Evolutionary conservation across 768 basidiomycete genomes (phyloP).

Genomic region (Amanita molliuscula): DNA sequence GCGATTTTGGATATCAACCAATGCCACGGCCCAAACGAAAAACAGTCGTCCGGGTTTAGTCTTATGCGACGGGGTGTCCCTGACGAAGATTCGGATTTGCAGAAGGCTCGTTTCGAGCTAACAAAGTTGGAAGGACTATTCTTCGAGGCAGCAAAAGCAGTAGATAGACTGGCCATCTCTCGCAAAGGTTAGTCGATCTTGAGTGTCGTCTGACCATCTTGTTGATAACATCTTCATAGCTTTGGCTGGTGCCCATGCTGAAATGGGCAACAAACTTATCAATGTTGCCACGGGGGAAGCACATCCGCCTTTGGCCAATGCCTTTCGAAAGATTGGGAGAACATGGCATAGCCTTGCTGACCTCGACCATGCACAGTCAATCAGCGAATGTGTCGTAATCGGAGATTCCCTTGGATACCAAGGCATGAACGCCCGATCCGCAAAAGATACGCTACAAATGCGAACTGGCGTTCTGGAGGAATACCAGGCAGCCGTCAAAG

Average conservation of each 20-base stretch:
- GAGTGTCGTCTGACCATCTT: background rate
- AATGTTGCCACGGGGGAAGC: conserved; percentile 85
- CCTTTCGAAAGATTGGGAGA: conserved; percentile 78
- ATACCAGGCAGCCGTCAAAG: conserved; percentile 87
- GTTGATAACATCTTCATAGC: conserved; percentile 30
- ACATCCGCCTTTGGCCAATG: conserved; percentile 75
- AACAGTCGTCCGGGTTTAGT: conserved; percentile 60
- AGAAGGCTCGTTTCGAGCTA: conserved; percentile 82
- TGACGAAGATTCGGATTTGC: conserved; percentile 91
- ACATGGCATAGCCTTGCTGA: conserved; percentile 83
- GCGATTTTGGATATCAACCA: conserved; percentile 93
- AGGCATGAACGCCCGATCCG: conserved; percentile 92
- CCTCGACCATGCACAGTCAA: conserved; percentile 82
- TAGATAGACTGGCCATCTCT: conserved; percentile 75
- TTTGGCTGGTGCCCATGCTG: conserved; percentile 67
- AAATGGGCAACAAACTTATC: conserved; percentile 90
- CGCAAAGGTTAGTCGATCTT: conserved; percentile 52
- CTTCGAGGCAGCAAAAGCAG: conserved; percentile 84
- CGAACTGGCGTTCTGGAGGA: conserved; percentile 89
- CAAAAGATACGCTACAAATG: conserved; percentile 88
- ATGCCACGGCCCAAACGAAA: conserved; percentile 69
- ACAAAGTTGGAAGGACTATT: conserved; percentile 89
- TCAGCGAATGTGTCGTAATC: conserved; percentile 89
- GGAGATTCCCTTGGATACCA: conserved; percentile 97
- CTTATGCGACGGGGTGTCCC: conserved; percentile 73